Percentiles rank a stretch among this genome's conserved stretches.
These are phyloP conservation scores for Entomortierella parvispora DNA, from an alignment of 192 early-diverging fungal species.

Conservation along the genomic window DNA sequence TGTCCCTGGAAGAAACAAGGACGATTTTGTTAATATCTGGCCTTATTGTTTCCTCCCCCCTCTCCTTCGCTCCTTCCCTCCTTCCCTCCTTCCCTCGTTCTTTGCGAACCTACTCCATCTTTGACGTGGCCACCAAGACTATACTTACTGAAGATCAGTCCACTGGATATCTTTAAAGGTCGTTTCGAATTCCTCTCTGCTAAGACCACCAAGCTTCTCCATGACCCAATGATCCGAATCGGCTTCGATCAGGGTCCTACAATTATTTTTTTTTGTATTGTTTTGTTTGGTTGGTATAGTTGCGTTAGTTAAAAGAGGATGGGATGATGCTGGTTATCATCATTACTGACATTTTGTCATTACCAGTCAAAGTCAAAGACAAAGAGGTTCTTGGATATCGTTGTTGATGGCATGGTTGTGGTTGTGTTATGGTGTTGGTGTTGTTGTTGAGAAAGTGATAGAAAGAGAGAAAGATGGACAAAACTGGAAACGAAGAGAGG, in stretches of 20 bases:
- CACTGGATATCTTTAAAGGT: slow-evolving; percentile 54
- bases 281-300: no score
- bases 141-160: slow-evolving; percentile 73
- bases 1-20: slow-evolving; percentile 30
- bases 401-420: slow-evolving; percentile 23
- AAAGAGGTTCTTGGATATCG: slow-evolving; percentile 50
- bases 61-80: no score
- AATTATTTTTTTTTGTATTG: no score
- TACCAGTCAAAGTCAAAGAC: slow-evolving; percentile 81
- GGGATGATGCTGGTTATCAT: neutral
- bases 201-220: slow-evolving; percentile 38
- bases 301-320: neutral
- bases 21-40: neutral
- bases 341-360: neutral
- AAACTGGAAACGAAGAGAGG: neutral
- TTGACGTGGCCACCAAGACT: no score
- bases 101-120: no score
- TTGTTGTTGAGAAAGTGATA: neutral
- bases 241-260: slow-evolving; percentile 70
- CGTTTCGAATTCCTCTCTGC: slow-evolving; percentile 41
- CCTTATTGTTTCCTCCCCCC: no score
- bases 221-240: slow-evolving; percentile 68
- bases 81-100: no score
- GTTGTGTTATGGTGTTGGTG: neutral
- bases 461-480: neutral